Percentiles rank a stretch among this genome's conserved stretches.
Evolutionary conservation across 768 basidiomycete species (phyloP).

Genomic region (Hygrocybe coccinea): DNA sequence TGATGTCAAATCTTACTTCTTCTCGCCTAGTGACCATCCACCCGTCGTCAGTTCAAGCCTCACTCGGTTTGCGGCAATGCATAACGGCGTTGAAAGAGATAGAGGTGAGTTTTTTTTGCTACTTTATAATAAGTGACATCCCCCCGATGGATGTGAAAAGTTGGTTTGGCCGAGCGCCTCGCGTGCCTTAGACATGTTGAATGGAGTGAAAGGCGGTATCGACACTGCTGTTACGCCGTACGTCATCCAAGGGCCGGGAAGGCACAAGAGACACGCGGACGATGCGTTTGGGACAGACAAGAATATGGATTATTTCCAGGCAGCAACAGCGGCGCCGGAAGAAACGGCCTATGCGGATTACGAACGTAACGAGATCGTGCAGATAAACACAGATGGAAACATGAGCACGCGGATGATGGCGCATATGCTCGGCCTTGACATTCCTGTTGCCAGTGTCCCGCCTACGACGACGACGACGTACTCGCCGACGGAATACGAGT

Average conservation of each 20-base stretch:
- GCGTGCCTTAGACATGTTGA: conserved; percentile 60
- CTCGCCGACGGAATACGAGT: conserved; percentile 48
- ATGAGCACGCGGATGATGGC: conserved; percentile 64
- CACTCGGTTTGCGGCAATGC: conserved; percentile 59
- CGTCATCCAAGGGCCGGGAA: conserved; percentile 37
- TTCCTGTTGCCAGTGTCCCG: conserved; percentile 54
- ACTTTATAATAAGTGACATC: no score
- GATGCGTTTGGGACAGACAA: conserved; percentile 61
- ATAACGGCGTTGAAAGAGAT: conserved; percentile 61
- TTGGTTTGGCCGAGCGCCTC: conserved; percentile 67
- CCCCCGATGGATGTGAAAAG: conserved; percentile 35
- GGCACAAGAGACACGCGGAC: conserved; percentile 55
- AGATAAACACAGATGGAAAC: conserved; percentile 45
- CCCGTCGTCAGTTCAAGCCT: conserved; percentile 67
- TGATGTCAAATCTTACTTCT: conserved; percentile 14
- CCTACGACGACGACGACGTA: no score
- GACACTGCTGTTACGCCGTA: conserved; percentile 35
- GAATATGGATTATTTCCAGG: conserved; percentile 40
- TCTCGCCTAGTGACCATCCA: conserved; percentile 54
- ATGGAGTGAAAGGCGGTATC: conserved; percentile 61
- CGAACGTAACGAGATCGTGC: conserved; percentile 28
- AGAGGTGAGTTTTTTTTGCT: conserved; percentile 43
- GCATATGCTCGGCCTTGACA: conserved; percentile 64
- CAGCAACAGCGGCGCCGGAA: conserved; percentile 25
- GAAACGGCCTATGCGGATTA: conserved; percentile 20